Percentiles rank a stretch among this genome's conserved stretches.
Evolutionary conservation across 192 early-diverging fungal species (phyloP).

Genomic region (Coemansia sp.): DNA sequence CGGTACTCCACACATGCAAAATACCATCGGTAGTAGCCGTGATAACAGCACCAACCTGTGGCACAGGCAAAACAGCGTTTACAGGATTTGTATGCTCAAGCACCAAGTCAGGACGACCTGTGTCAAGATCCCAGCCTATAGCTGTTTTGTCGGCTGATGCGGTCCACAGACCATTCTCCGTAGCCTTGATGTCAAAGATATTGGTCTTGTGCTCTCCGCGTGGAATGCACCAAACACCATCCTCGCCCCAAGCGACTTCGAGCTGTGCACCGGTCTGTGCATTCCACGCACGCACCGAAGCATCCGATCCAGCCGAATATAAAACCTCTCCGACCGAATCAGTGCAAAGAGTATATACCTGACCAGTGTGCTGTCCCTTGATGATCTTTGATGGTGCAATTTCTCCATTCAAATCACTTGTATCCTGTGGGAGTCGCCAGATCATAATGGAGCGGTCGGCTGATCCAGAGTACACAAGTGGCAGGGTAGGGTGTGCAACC

Average conservation of each 20-base stretch:
- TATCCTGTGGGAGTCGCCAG: conserved; percentile 32
- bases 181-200: conserved; percentile 61
- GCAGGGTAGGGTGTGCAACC: conserved; percentile 33
- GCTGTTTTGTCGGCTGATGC: conserved; percentile 91
- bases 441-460: conserved; percentile 64
- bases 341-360: conserved; percentile 36
- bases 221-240: conserved; percentile 52
- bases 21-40: conserved; percentile 84
- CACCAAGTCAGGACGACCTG: conserved; percentile 64
- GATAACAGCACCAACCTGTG: conserved; percentile 63
- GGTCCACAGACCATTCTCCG: conserved; percentile 74
- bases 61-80: conserved; percentile 59
- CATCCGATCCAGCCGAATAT: conserved; percentile 47
- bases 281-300: conserved; percentile 72
- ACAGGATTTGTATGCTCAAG: conserved; percentile 82
- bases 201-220: conserved; percentile 76
- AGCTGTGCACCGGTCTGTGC: conserved; percentile 52
- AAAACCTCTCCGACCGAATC: conserved; percentile 19
- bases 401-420: background rate
- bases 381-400: conserved; percentile 33
- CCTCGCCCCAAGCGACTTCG: conserved; percentile 16
- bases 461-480: conserved; percentile 67
- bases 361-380: conserved; percentile 44
- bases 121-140: conserved; percentile 80
- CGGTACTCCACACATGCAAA: conserved; percentile 81